These are phyloP conservation scores for Ustilago curta DNA, from an alignment of 1,284 basidiomycete species.

Conservation along the genomic window DNA sequence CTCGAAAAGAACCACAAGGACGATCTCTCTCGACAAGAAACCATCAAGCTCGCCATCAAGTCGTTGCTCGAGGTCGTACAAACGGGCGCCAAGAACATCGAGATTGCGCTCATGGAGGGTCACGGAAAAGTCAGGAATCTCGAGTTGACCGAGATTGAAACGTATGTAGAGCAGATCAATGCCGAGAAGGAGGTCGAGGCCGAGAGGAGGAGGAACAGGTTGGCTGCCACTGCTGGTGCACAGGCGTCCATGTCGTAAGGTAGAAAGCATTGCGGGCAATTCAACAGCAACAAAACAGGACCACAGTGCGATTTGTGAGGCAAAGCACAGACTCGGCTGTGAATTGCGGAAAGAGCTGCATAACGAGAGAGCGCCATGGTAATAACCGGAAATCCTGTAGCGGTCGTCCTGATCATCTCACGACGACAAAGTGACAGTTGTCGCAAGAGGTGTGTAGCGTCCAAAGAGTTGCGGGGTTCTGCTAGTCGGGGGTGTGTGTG, in stretches of 20 bases:
- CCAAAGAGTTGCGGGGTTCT: too few relatives aligned
- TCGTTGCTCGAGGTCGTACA: conserved; percentile 97
- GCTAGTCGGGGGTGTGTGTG: too few relatives aligned
- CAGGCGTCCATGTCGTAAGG: conserved; percentile 58
- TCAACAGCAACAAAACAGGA: background rate
- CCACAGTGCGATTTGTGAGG: too few relatives aligned
- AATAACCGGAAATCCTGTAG: too few relatives aligned
- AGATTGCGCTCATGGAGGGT: conserved; percentile 66
- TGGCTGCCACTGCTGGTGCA: conserved; percentile 67
- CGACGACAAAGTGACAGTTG: too few relatives aligned
- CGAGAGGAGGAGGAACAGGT: conserved; percentile 64
- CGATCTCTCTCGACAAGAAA: conserved; percentile 85
- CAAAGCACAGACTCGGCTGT: too few relatives aligned
- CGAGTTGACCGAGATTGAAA: conserved; percentile 65
- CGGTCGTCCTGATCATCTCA: too few relatives aligned
- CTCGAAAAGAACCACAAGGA: conserved; percentile 98
- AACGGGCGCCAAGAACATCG: conserved; percentile 90
- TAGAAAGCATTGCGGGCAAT: background rate
- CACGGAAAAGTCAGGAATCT: conserved; percentile 62
- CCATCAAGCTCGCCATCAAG: conserved; percentile 95
- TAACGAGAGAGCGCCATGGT: too few relatives aligned
- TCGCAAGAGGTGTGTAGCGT: too few relatives aligned
- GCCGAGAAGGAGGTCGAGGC: conserved; percentile 67
- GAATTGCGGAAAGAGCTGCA: too few relatives aligned
- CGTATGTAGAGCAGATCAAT: conserved; percentile 66